Evolutionary conservation across 2,329 filamentous ascomycete genomes (phyloP).

Genomic region (Paecilomyces dactylethromorphus): DNA sequence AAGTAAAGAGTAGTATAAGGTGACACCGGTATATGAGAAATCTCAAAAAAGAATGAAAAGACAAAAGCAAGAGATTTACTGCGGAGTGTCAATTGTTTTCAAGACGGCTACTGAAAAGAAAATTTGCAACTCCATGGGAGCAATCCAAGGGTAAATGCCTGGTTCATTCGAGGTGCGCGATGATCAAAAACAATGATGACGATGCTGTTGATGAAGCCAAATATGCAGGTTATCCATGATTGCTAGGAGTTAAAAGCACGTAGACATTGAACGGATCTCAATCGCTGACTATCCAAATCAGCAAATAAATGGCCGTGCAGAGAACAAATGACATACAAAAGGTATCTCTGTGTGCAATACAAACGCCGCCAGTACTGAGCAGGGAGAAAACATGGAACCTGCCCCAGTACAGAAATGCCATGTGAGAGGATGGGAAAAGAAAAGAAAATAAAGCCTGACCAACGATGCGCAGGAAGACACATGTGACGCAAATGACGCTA

Average conservation of each 20-base stretch:
- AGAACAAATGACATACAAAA: slow-evolving; percentile 21
- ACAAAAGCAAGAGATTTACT: neutral
- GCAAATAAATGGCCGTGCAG: neutral
- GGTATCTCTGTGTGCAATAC: slow-evolving; percentile 30
- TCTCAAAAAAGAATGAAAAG: neutral
- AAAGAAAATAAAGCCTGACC: neutral
- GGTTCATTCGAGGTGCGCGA: neutral
- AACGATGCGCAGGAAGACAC: slow-evolving; percentile 2
- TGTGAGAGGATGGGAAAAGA: neutral
- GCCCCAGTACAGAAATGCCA: slow-evolving; percentile 7
- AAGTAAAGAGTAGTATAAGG: neutral
- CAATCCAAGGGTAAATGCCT: neutral
- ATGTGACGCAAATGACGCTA: slow-evolving; percentile 4
- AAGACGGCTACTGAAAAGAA: slow-evolving; percentile 13
- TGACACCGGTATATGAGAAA: neutral
- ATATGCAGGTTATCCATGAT: slow-evolving; percentile 14
- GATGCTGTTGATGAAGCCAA: neutral
- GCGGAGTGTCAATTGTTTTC: neutral
- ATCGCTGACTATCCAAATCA: slow-evolving; percentile 2
- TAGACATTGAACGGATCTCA: slow-evolving; percentile 9
- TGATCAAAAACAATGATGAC: neutral
- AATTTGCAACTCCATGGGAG: slow-evolving; percentile 1
- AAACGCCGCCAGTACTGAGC: slow-evolving; percentile 24
- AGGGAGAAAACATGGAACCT: slow-evolving; percentile 3
- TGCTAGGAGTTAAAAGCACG: slow-evolving; percentile 12